Evolutionary conservation across 768 basidiomycete genomes (phyloP), one percentile per base, ranked within the genome.

Genomic region (Arthromyces matolae): DNA sequence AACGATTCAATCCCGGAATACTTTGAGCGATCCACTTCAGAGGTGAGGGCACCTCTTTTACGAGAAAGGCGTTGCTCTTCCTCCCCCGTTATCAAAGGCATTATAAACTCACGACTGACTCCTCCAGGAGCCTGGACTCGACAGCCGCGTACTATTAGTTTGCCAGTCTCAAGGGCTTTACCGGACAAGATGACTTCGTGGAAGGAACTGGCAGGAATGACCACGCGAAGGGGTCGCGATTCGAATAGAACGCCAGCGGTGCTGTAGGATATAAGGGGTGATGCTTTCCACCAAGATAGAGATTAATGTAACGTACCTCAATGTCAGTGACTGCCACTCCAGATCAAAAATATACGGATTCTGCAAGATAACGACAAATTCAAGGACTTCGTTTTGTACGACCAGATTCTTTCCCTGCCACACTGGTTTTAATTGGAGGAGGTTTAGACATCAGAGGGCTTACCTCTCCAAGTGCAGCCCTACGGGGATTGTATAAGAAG

Each of bases 341-440:
- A 99, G 73, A 51, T 94, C 91, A 64, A 98, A 95, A 3, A 90
- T 79, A 64, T 86, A 95, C 1, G 93, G 91, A 64, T 99, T 99
- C 47, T 83, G 81, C n/a, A 99, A 67, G 18, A 86, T 84, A 36
- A 98, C 71, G 7, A 83, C 75, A 55, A 97, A 78, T 56, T 98
- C 93, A 24, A 93, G 69, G 3, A 69, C 65, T 63, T 98, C 96
- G 55, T 85, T 85, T 62, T 89, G 89, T 1, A 93, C 89, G 12
- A 93, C 76, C 10, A 87, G 59, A 0, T 78, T 70, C 71, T 81
- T 78, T 6, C 70, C 74, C 82, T 85, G 50, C 25, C 13, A 40
- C 20, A 28, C 19, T 29, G 20, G 22, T 18, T 31, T 49, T 45
- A 50, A 53, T 39, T 16, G 18, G 38, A 40, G 7, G 10, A 42